These are phyloP conservation scores for Barnettozyma californica DNA, from an alignment of 805 yeast species.

Conservation along the genomic window DNA sequence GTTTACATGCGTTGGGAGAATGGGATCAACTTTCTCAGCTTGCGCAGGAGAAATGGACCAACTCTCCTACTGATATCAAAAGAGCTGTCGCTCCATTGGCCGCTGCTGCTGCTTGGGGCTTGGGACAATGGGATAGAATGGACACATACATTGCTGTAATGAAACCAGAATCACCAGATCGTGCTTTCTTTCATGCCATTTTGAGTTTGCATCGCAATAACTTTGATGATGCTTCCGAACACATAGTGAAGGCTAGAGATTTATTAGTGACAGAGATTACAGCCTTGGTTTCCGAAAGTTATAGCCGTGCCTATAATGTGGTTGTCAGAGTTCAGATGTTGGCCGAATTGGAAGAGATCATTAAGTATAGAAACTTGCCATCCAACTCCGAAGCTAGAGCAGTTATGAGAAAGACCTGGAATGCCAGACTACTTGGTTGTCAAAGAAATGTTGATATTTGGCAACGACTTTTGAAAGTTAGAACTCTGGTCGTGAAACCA, in stretches of 20 bases:
- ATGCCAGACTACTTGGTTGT: constrained; percentile 84
- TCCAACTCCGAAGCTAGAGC: constrained; percentile 75
- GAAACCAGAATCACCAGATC: constrained; percentile 90
- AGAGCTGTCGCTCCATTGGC: constrained; percentile 93
- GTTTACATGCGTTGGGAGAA: constrained; percentile 96
- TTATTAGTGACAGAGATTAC: constrained; percentile 88
- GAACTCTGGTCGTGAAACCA: constrained; percentile 90
- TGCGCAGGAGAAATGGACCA: constrained; percentile 82
- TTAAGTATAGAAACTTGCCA: constrained; percentile 79
- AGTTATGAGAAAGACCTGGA: constrained; percentile 89
- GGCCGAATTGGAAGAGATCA: constrained; percentile 93
- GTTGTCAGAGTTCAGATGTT: constrained; percentile 96
- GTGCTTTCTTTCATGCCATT: constrained; percentile 92
- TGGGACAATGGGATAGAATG: constrained; percentile 96
- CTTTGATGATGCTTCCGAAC: constrained; percentile 72
- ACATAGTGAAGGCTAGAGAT: constrained; percentile 82
- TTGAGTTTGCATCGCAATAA: constrained; percentile 79
- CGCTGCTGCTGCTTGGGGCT: constrained; percentile 98
- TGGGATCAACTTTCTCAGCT: constrained; percentile 90
- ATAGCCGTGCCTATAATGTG: constrained; percentile 93
- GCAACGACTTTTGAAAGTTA: constrained; percentile 91
- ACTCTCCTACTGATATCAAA: constrained; percentile 64
- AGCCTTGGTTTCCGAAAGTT: constrained; percentile 91
- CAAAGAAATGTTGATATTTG: constrained; percentile 98
- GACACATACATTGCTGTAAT: constrained; percentile 84